Base-by-base conservation (phyloP, 495 filamentous ascomycete genomes). In the Entonaema liquescens region DNA sequence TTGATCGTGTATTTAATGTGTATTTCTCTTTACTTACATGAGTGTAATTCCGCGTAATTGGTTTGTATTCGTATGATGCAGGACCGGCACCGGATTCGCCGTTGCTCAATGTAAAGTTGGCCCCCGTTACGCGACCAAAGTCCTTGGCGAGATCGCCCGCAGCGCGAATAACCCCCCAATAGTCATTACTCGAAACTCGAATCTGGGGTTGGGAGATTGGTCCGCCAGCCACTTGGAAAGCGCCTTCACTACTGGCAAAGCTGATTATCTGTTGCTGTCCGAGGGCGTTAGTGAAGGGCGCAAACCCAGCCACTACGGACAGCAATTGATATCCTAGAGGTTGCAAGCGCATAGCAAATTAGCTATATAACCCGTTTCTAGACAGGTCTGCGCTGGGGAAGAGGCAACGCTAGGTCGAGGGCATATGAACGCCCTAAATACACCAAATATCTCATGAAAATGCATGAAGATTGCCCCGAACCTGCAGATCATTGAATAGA, bases 51-150 rank as follows among this genome's bases (percentile, higher is more conserved):
- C 73, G 74, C 49, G 83, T 79, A 23, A 79, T 79, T 2, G 83
- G 82, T 5, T 66, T 72, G 63, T 84, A 86, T 25, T 64, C 72
- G 38, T 86, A 86, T 15, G 42, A 28, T 7, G 79, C 79, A 9
- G 80, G 72, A 17, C 47, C n/a, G 17, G 81, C 73, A 35, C 71
- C 71, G 26, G 72, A 79, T 47, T 82, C 77, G 66, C 84, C 83
- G 29, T 82, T 83, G 63, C 82, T 83, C 38, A 89, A 74, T 15
- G 83, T 85, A 63, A 90, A 84, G 71, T 89, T 88, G 36, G 79
- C 82, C 21, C 89, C 88, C 9, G 89, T 91, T 3, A 91, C 90
- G 15, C 86, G 84, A 11, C 89, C 87, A 78, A 94, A 92, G 79
- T 94, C 91, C n/a, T 80, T 75, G 0, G 90, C 86, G 2, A 94